Evolutionary conservation across 2,329 filamentous ascomycete species (phyloP), one percentile per base, ranked within the genome.

Genomic region (Monilinia fructicola): DNA sequence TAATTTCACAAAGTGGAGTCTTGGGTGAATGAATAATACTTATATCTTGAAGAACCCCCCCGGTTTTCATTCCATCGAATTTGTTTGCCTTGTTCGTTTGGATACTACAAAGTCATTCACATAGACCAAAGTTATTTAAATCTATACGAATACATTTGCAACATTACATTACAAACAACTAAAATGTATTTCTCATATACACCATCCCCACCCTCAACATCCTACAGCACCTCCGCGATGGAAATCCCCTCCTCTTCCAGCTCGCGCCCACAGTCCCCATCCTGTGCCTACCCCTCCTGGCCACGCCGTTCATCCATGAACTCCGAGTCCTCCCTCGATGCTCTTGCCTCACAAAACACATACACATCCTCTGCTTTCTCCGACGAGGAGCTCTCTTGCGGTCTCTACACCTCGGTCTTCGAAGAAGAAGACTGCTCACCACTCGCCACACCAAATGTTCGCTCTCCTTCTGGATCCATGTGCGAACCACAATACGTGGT

Each of bases 221-320:
- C 67, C 55, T 74, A 73, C 12, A 50, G 69, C 40, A 67, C 70
- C 55, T 62, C 68, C 23, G 69, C 74, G 16, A 74, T 75, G 71
- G 70, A 73, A 54, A 75, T 75, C 64, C 73, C 71, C 53, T 67
- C 72, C 10, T 64, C 68, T 16, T 70, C 70, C 12, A 66, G 62
- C 58, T 64, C 71, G 11, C 65, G 72, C 16, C 61, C 73, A 28
- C 70, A 69, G 42, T 74, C 75, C 16, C 66, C 73, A 9, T 74
- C 74, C 0, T 86, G 84, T 77, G 85, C 84, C 35, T 87, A 82
- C 71, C 85, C 85, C 38, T 85, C 83, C 31, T 87, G 85, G 85
- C 84, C 84, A 35, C 81, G 84, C 67, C 80, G 84, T 53, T 78
- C 81, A 21, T 84, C 83, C 50, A 80, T 87, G 68, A 70, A 72